These are phyloP conservation scores for Colletotrichum viniferum DNA, from an alignment of 2,329 filamentous ascomycete species.

Conservation along the genomic window DNA sequence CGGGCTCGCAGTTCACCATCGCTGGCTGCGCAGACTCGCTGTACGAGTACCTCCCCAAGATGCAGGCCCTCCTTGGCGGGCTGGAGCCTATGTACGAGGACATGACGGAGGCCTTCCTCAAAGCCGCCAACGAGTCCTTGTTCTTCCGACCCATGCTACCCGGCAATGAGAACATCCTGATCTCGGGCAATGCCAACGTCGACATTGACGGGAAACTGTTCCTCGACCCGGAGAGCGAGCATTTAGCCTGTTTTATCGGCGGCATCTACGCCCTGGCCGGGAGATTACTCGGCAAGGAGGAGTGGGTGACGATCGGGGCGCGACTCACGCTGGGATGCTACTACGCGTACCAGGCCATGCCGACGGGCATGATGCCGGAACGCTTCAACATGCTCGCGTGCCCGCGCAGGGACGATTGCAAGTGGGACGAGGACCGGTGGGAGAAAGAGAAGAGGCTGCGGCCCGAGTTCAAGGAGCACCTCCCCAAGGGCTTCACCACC, in stretches of 20 bases:
- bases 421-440: constrained; percentile 40
- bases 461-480: constrained; percentile 27
- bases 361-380: constrained; percentile 59
- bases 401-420: constrained; percentile 42
- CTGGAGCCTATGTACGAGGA: constrained; percentile 56
- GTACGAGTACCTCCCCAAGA: constrained; percentile 46
- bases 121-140: constrained; percentile 58
- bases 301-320: constrained; percentile 46
- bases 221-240: constrained; percentile 42
- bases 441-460: constrained; percentile 28
- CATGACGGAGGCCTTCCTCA: constrained; percentile 61
- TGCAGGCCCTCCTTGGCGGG: constrained; percentile 63
- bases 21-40: constrained; percentile 45
- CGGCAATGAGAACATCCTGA: constrained; percentile 58
- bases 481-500: constrained; percentile 66
- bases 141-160: constrained; percentile 64
- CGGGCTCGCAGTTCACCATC: constrained; percentile 35
- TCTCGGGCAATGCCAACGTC: constrained; percentile 47
- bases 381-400: constrained; percentile 48
- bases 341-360: constrained; percentile 52
- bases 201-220: constrained; percentile 8
- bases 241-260: constrained; percentile 56
- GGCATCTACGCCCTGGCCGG: constrained; percentile 55
- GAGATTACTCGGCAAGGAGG: constrained; percentile 42
- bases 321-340: constrained; percentile 56